These are phyloP conservation scores for Coffea eugenioides DNA, from an alignment of 257 asterid genomes.

Conservation along the genomic window DNA sequence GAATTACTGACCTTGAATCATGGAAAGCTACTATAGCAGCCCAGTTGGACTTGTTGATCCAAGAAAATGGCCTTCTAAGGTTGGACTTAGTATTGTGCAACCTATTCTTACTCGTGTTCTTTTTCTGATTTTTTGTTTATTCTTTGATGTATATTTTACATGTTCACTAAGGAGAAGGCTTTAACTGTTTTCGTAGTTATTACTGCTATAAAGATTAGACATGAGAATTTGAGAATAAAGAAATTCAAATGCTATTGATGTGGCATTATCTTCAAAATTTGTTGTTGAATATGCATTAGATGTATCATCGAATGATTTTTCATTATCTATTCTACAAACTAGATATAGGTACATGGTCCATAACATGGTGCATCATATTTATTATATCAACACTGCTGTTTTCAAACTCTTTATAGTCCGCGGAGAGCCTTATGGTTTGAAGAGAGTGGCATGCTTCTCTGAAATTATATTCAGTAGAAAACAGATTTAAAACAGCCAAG, in stretches of 20 bases:
- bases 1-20: conserved; percentile 56
- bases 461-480: background rate
- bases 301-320: background rate
- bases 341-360: background rate
- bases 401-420: background rate
- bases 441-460: background rate
- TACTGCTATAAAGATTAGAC: no score
- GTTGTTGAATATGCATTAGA: background rate
- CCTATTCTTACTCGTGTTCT: background rate
- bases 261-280: background rate
- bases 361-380: background rate
- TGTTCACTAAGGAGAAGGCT: no score
- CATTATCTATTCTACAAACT: background rate
- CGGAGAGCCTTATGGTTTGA: background rate
- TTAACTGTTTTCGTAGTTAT: no score
- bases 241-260: background rate
- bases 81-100: conserved; percentile 30
- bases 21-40: conserved; percentile 58
- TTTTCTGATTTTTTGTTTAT: background rate
- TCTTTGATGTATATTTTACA: background rate
- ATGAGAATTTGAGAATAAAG: no score
- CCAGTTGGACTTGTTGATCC: conserved; percentile 56
- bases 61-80: conserved; percentile 78
- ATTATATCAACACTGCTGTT: no score
- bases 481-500: background rate